Evolutionary conservation across 1,139 yeast genomes (phyloP), one percentile per base, ranked within the genome.

Genomic region (Nakaseomyces uthaithaninus): DNA sequence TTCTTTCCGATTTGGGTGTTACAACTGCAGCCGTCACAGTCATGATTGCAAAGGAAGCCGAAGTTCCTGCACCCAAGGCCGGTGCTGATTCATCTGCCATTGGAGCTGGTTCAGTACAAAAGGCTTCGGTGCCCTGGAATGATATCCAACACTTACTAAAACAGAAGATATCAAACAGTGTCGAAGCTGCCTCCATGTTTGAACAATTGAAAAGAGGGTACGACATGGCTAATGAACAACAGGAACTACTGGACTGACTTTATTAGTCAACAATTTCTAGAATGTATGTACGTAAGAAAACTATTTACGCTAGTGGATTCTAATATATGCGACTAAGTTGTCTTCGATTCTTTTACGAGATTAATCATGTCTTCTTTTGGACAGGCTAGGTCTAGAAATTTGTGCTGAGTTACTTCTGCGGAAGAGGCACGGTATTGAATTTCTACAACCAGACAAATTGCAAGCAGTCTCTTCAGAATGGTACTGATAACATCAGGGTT

Each of bases 381-480:
- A 16, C 22, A 2, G 1, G 58, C 33, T 10, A 5, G 8, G 16
- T 28, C 33, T 27, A 91, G 75, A 62, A 91, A 91, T 41, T 79
- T 78, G 58, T 89, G 96, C 48, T 76, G 77, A 36, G 91, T 67
- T 43, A 91, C 70, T 59, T 89, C 96, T 54, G 82, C 91, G 3
- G 97, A 84, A 25, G 83, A 75, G 1, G 97, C 97, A 55, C 98
- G 74, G 56, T 81, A 85, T 55, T 84, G 75, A 39, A 89, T 96
- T 62, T 93, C 97, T 34, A 91, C 98, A 63, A 97, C 89, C 33
- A 91, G 70, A 66, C 98, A 91, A 40, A 87, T 89, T 39, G 93
- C 80, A 57, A 91, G 70, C 58, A 91, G 91, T 55, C 83, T 77
- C 68, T 89, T 89, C 48, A 93, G 81, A 28, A 82, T 80, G 50